Evolutionary conservation across 768 basidiomycete genomes (phyloP), one percentile per base, ranked within the genome.

Genomic region (Lentinula aciculospora): DNA sequence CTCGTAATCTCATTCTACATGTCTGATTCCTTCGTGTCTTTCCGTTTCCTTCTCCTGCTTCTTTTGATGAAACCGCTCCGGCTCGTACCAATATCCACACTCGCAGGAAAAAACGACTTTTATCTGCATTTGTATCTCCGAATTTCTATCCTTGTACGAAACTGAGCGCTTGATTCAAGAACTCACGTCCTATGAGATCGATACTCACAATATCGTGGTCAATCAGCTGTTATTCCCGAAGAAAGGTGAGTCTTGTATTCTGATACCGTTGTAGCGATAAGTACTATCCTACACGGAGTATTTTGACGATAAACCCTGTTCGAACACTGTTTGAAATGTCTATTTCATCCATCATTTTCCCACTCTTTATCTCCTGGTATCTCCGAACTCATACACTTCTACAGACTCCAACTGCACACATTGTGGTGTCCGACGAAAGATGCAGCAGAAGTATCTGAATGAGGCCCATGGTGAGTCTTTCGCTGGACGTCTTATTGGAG

Each of bases 131-230:
- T 94, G 94, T 78, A 98, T 98, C 68, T 97, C 96, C 53, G 96
- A 98, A 71, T 98, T 99, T 81, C 75, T 98, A 64, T 97, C 94
- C 13, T 76, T 99, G 27, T 99, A 99, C 71, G 97, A 99, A 77
- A 99, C 97, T 27, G 97, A 99, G 72, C 90, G 97, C 28, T 81
- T 99, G 25, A 92, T 99, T 29, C 97, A 99, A 72, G 95, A 98
- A 70, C 76, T 97, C 45, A 92, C 90, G n/a, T 77, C 84, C 45
- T 93, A 93, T 68, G 93, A 94, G 69, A 98, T 98, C 68, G 95
- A 98, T 71, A 97, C 94, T 49, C 97, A 99, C 72, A 95, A 96
- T 69, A 98, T 99, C 66, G 93, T 98, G 57, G 94, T 98, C 56
- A 99, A 99, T 68, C 97, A 99, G 72, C 76, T 99, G 4, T 75